A percentile compares a stretch with the other conserved stretches of the same genome.
phyloP scores from a whole-genome alignment of 306 rosid genomes.

The Hippophae gyantsensis region DNA sequence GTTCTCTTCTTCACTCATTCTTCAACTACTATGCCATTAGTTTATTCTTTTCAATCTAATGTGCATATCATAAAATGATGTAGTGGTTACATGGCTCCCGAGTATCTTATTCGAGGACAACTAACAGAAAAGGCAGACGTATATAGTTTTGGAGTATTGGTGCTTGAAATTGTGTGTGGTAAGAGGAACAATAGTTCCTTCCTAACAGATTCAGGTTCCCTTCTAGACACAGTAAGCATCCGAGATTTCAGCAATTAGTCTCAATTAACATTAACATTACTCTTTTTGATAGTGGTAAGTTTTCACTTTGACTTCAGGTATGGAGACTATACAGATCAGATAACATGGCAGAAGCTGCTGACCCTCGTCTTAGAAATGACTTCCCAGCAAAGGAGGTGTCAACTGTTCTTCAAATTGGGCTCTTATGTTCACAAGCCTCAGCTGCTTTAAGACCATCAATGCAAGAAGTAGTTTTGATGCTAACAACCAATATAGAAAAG shows the following conservation, averaged over 20 bases:
- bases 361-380: slow-evolving; percentile 42
- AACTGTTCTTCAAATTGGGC: slow-evolving; percentile 55
- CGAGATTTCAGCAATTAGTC: neutral
- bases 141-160: slow-evolving; percentile 68
- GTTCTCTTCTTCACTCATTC: neutral
- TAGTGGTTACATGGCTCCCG: slow-evolving; percentile 95
- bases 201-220: slow-evolving; percentile 47
- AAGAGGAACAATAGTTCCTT: slow-evolving; percentile 51
- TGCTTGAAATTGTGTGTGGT: slow-evolving; percentile 69
- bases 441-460: slow-evolving; percentile 60
- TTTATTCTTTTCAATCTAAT: neutral
- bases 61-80: neutral
- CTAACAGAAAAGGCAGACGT: slow-evolving; percentile 85
- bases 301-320: slow-evolving; percentile 32
- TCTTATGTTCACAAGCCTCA: slow-evolving; percentile 76
- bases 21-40: neutral
- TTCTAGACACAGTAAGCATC: slow-evolving; percentile 53
- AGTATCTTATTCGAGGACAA: slow-evolving; percentile 77
- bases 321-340: slow-evolving; percentile 51
- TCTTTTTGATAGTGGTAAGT: slow-evolving; percentile 1
- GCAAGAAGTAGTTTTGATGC: slow-evolving; percentile 44
- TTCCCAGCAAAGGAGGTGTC: slow-evolving; percentile 38
- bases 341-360: slow-evolving; percentile 41
- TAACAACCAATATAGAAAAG: slow-evolving; percentile 28
- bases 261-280: neutral